Base-by-base conservation (phyloP, 768 basidiomycete genomes). In the Gautieria morchelliformis region DNA sequence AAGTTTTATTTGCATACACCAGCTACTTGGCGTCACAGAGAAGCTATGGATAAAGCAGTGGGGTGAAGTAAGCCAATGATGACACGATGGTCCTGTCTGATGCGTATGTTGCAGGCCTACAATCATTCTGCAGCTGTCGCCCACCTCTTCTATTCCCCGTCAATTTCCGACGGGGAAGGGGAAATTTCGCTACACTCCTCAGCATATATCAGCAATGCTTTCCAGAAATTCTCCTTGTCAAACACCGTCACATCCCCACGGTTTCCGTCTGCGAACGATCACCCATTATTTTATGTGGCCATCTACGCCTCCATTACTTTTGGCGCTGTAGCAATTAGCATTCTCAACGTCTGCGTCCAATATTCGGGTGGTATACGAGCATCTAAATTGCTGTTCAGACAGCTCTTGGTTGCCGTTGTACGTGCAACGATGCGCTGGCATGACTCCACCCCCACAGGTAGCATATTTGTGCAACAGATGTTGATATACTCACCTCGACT, bases 381-480 rank as follows among this genome's bases (percentile, higher is more conserved):
- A 8, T 72, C 70, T 35, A 63, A 68, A 41, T 61, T 59, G 5
- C 57, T 70, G 2, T 77, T 74, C 65, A 78, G 71, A 62, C 74
- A 76, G 52, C 70, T 93, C 39, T 70, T 93, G 53, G 78, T 75
- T 7, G 79, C 79, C 0, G 87, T 93, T 10, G 83, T 91, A 17
- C 76, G 82, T 14, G 88, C 90, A 8, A 91, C 91, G 5, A 90
- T 93, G 77, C 77, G 89, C 54, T 89, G 86, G 76, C 84, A 85
- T 64, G 89, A 92, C 65, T 83, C 85, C 0, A 92, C 90, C 0
- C 90, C 90, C 1, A 82, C 86, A 69, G 89, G 88, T 75, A 63
- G 19, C 17, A 54, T 30, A 17, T 53, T 10, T 14, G 40, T 27
- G 50, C 22, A 54, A 45, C n/a, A 10, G 35, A 42, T 61, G 39